Conservation (phyloP, 768 basidiomycete species). For the Butyriboletus loyo region DNA sequence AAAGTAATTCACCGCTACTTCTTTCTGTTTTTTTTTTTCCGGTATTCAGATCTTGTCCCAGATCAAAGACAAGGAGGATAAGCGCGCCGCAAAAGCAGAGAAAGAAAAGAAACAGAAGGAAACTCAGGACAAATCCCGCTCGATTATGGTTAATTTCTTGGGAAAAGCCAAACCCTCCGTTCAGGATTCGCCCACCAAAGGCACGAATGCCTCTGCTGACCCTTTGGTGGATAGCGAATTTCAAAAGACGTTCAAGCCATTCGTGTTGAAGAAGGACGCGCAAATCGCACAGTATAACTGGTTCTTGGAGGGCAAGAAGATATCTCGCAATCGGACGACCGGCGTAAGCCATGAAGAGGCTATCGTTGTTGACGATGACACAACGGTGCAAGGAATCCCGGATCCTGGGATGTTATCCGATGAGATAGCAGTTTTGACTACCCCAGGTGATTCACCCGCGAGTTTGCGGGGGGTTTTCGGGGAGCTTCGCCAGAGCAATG, state of each 20-base stretch:
- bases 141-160: slow-evolving; percentile 78
- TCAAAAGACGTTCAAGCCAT: slow-evolving; percentile 73
- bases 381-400: slow-evolving; percentile 8
- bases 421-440: background rate
- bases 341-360: slow-evolving; percentile 39
- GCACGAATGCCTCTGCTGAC: slow-evolving; percentile 24
- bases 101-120: slow-evolving; percentile 71
- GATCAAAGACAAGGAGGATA: slow-evolving; percentile 70
- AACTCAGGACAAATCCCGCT: slow-evolving; percentile 68
- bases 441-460: background rate
- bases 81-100: slow-evolving; percentile 64
- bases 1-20: slow-evolving; percentile 20
- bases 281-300: slow-evolving; percentile 71
- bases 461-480: slow-evolving; percentile 16
- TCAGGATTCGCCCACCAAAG: slow-evolving; percentile 23
- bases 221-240: slow-evolving; percentile 60
- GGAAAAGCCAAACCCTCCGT: slow-evolving; percentile 49
- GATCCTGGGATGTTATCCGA: slow-evolving; percentile 7
- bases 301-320: slow-evolving; percentile 44
- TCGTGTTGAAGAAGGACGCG: slow-evolving; percentile 72
- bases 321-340: slow-evolving; percentile 17
- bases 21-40: background rate
- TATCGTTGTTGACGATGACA: slow-evolving; percentile 56
- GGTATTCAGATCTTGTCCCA: slow-evolving; percentile 26
- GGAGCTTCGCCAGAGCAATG: slow-evolving; percentile 31